phyloP scores from a whole-genome alignment of 176 grass and related monocot genomes.

The Bromus sterilis region DNA sequence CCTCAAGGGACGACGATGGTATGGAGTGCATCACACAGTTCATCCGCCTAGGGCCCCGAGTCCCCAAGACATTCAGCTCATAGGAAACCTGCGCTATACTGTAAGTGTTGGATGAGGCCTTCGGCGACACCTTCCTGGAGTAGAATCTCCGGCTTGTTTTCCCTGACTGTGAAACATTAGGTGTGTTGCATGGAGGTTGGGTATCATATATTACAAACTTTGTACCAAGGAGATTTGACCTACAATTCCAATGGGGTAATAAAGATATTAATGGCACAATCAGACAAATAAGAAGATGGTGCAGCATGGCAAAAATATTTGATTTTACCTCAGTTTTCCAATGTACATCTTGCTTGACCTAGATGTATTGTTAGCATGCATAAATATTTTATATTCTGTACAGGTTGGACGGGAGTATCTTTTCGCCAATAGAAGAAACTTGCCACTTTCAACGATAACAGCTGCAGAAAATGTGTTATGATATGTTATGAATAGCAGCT shows the following conservation, averaged over 20 bases:
- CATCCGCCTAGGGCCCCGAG: slow-evolving; percentile 80
- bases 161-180: slow-evolving; percentile 30
- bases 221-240: slow-evolving; percentile 87
- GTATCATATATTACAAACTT: slow-evolving; percentile 81
- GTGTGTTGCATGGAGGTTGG: slow-evolving; percentile 45
- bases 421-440: slow-evolving; percentile 81
- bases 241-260: slow-evolving; percentile 18
- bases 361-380: slow-evolving; percentile 59
- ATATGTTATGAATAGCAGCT: slow-evolving; percentile 10
- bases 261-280: slow-evolving; percentile 3
- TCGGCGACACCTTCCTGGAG: slow-evolving; percentile 66
- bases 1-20: slow-evolving; percentile 57
- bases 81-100: slow-evolving; percentile 77
- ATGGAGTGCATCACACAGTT: slow-evolving; percentile 83
- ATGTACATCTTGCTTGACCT: slow-evolving; percentile 72
- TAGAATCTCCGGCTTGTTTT: slow-evolving; percentile 61
- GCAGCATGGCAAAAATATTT: slow-evolving; percentile 18
- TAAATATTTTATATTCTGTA: slow-evolving; percentile 91
- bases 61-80: slow-evolving; percentile 82
- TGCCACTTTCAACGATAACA: slow-evolving; percentile 68
- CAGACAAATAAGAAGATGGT: background rate
- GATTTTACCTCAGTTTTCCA: slow-evolving; percentile 77
- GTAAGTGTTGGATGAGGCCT: slow-evolving; percentile 49
- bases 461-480: slow-evolving; percentile 27
- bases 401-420: slow-evolving; percentile 63